phyloP scores from a whole-genome alignment of 768 basidiomycete genomes.

The Daedaleopsis sinensis region DNA sequence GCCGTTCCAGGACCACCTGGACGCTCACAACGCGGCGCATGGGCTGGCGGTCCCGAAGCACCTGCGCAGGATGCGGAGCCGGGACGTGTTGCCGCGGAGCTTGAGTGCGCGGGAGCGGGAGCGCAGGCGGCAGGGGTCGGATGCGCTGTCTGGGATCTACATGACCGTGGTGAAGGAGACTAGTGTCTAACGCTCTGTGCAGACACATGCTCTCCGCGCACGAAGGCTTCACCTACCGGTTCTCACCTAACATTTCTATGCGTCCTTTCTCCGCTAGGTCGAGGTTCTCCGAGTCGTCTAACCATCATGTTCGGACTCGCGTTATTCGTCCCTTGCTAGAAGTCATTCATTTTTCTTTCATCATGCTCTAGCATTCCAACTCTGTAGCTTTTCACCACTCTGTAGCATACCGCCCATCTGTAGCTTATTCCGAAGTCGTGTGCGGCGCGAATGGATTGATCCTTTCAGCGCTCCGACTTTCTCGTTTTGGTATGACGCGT shows the following conservation, averaged over 20 bases:
- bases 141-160: constrained; percentile 24
- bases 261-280: not conserved
- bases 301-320: too few relatives aligned
- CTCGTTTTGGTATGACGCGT: too few relatives aligned
- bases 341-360: too few relatives aligned
- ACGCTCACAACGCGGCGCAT: constrained; percentile 3
- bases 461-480: not conserved
- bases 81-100: constrained; percentile 20
- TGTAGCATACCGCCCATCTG: constrained; percentile 12
- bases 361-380: too few relatives aligned
- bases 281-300: not conserved
- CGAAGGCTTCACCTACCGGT: not conserved
- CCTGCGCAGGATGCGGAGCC: constrained; percentile 23
- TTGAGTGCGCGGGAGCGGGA: constrained; percentile 9
- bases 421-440: not conserved
- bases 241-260: not conserved
- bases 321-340: too few relatives aligned
- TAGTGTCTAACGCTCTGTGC: not conserved
- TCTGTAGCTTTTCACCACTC: too few relatives aligned
- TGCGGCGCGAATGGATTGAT: not conserved
- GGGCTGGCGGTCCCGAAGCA: constrained; percentile 19
- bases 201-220: not conserved
- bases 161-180: constrained; percentile 35
- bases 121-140: constrained; percentile 16
- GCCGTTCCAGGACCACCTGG: constrained; percentile 28